These are phyloP conservation scores for Trypanosoma mega DNA, from an alignment of 208 protist genomes.

Conservation along the genomic window DNA sequence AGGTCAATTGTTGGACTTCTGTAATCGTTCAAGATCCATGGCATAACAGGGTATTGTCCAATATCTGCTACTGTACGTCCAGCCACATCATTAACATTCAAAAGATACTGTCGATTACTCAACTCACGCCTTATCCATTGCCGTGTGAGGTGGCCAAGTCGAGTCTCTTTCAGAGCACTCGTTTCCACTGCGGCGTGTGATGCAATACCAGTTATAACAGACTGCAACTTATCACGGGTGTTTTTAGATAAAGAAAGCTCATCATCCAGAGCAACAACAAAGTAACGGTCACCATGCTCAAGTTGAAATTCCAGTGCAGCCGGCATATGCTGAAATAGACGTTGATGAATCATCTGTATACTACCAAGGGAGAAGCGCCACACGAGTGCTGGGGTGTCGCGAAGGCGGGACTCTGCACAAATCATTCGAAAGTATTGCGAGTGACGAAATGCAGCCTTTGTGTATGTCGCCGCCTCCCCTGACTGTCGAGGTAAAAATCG, in stretches of 20 bases:
- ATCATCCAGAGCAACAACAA: slow-evolving; percentile 64
- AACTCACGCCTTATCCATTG: slow-evolving; percentile 83
- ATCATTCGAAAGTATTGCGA: slow-evolving; percentile 81
- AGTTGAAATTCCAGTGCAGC: slow-evolving; percentile 62
- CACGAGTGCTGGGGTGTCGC: slow-evolving; percentile 35
- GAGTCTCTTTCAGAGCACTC: slow-evolving; percentile 35
- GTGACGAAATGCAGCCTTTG: slow-evolving; percentile 52
- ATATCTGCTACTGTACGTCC: slow-evolving; percentile 89
- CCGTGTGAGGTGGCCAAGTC: slow-evolving; percentile 31
- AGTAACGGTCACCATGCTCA: slow-evolving; percentile 51
- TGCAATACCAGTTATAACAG: slow-evolving; percentile 29
- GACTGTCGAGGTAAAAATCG: slow-evolving; percentile 27
- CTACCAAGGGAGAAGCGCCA: slow-evolving; percentile 54
- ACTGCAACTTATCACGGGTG: slow-evolving; percentile 34
- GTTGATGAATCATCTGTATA: slow-evolving; percentile 49
- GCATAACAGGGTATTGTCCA: slow-evolving; percentile 95
- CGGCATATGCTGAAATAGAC: slow-evolving; percentile 67
- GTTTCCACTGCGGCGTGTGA: slow-evolving; percentile 38
- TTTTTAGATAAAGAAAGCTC: slow-evolving; percentile 63
- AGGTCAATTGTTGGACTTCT: slow-evolving; percentile 59
- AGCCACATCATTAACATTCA: slow-evolving; percentile 87
- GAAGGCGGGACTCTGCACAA: slow-evolving; percentile 30
- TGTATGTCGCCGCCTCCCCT: slow-evolving; percentile 25
- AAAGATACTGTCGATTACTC: slow-evolving; percentile 91
- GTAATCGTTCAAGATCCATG: slow-evolving; percentile 93